Base-by-base conservation (phyloP, 2,329 filamentous ascomycete genomes). In the Penicillium sp. region DNA sequence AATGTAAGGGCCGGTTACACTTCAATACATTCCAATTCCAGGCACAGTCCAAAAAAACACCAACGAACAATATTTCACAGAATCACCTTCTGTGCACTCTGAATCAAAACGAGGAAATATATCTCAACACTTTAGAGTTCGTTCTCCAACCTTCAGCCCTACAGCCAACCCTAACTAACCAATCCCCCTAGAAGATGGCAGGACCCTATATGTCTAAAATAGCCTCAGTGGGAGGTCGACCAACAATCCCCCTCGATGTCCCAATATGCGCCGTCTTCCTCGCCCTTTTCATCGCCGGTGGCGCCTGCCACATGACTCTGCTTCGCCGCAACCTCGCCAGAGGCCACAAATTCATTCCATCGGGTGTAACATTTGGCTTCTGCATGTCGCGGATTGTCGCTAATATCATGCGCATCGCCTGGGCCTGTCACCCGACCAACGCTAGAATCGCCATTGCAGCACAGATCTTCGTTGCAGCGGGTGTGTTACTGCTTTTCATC, bases 401-500 rank as follows among this genome's bases (percentile, higher is more conserved):
- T 2, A 78, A 77, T 50, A 72, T 77, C n/a, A 70, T 84, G 53
- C 78, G 82, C 10, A 82, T 84, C 5, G 80, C 74, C n/a, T 84
- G 81, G 82, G 85, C 87, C 8, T 73, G 68, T 33, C 67, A 73
- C 59, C 74, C 65, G 52, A 63, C 43, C 12, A 81, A 82, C 59
- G 66, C 82, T 35, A 69, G 66, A 10, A 68, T 86, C 5, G 81
- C 78, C 3, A 82, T 86, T 49, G 82, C 83, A 0, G 84, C 89
- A 4, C 80, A 81, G 62, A 83, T 94, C 68, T 86, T 94, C 66
- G 84, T 90, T 57, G 84, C 86, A 45, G 87, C 89, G 0, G 91
- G 90, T 42, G 86, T 92, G 17, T 71, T 95, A 35, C 74, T 95
- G 8, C 78, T 95, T 27, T 93, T 90, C 73, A 76, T 93, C 67